These are phyloP conservation scores for Candida boleticola DNA, from an alignment of 805 yeast genomes.

Conservation along the genomic window DNA sequence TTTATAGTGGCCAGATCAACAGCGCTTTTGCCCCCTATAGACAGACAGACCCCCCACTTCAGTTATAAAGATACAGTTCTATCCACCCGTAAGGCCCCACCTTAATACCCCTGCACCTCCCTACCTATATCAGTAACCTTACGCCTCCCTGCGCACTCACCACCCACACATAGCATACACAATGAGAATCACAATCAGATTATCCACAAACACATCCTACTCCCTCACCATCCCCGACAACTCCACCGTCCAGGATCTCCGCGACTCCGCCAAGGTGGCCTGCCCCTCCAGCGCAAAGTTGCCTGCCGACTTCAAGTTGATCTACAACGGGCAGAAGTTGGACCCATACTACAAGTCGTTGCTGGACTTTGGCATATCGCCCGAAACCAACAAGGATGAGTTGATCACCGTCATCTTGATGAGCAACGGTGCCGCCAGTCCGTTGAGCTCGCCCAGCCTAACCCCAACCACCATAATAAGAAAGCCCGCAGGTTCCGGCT, in stretches of 20 bases:
- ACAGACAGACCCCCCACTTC: too few species aligned
- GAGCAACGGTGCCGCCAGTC: constrained; percentile 20
- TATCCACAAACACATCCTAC: constrained; percentile 43
- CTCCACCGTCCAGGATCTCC: constrained; percentile 51
- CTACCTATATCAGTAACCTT: background rate
- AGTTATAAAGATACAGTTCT: background rate
- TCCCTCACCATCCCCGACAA: constrained; percentile 50
- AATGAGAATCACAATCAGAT: constrained; percentile 53
- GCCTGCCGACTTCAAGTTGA: constrained; percentile 39
- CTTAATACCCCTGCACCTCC: background rate
- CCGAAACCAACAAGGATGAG: constrained; percentile 11
- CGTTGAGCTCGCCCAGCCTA: constrained; percentile 13
- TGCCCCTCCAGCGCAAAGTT: constrained; percentile 30
- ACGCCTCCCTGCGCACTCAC: too few species aligned
- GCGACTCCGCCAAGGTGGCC: constrained; percentile 44
- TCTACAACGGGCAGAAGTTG: constrained; percentile 38
- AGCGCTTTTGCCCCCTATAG: too few species aligned
- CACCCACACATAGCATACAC: constrained; percentile 6
- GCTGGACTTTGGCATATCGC: constrained; percentile 17
- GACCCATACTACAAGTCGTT: constrained; percentile 25
- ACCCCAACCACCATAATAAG: constrained; percentile 14
- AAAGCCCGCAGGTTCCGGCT: constrained; percentile 18
- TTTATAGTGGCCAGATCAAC: too few species aligned
- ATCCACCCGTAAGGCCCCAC: background rate
- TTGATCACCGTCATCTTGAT: constrained; percentile 22